A percentile compares a stretch with the other conserved stretches of the same genome.
Conservation (phyloP, 768 basidiomycete species). For the Leccinum truebloodii region DNA sequence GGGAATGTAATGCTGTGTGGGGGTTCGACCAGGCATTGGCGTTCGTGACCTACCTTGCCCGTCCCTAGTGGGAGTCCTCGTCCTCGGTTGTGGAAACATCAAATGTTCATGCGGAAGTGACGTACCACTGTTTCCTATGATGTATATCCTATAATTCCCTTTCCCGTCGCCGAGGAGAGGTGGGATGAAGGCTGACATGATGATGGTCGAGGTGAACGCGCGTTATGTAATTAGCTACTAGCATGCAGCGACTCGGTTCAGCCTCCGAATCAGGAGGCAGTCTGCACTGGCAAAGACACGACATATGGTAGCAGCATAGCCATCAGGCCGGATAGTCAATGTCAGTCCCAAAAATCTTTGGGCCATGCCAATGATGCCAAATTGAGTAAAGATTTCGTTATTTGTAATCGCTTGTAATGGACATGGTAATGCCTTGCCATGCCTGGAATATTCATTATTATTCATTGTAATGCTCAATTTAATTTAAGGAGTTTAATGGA, state of each 20-base stretch:
- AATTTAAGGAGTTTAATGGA: too few species aligned
- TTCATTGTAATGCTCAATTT: too few species aligned
- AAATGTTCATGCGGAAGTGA: not conserved
- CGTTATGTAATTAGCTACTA: not conserved
- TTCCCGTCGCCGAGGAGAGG: conserved; percentile 43
- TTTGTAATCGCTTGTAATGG: too few species aligned
- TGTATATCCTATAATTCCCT: conserved; percentile 46
- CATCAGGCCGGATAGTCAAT: too few species aligned
- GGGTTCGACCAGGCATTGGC: not conserved
- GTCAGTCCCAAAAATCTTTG: too few species aligned
- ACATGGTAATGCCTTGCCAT: too few species aligned
- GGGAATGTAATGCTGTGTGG: not conserved
- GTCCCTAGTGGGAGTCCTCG: conserved; percentile 27
- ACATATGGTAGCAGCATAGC: too few species aligned
- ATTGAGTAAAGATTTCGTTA: too few species aligned
- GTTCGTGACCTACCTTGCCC: conserved; percentile 41
- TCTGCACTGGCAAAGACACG: too few species aligned
- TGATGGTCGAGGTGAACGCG: not conserved
- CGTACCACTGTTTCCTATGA: conserved; percentile 57
- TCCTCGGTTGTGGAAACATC: not conserved
- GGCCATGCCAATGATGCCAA: too few species aligned
- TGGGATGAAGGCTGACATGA: conserved; percentile 13
- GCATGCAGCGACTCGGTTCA: conserved; percentile 1
- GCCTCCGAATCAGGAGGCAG: too few species aligned
- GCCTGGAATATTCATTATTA: too few species aligned